Evolutionary conservation across 257 asterid species (phyloP), one percentile per base, ranked within the genome.

Genomic region (Avicennia marina): DNA sequence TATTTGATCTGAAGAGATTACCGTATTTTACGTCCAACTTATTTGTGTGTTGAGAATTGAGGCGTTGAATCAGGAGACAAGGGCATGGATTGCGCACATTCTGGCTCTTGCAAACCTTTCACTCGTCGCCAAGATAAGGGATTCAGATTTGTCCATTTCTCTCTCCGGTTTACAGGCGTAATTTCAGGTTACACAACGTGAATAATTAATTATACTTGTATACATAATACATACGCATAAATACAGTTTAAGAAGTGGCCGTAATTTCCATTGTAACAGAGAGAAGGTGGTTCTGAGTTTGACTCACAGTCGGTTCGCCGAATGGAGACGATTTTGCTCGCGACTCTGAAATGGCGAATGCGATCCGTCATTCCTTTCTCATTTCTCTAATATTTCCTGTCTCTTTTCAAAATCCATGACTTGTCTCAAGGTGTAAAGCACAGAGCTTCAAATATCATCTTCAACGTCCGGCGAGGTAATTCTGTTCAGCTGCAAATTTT

Each of bases 341-440:
- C 74, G 62, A 49, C 74, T 7, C 85, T 81, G 44, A 60, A 64
- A 19, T 81, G 88, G 88, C 70, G 88, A 44, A 71, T 78, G 78
- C 70, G 88, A 32, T 81, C 80, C 7, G 60, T 81, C 56, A 81
- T 85, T 18, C 88, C 88, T 34, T 78, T 81, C 72, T 78, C 88
- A 8, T 81, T 81, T 39, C 82, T 81, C 63, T 66, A 58, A 11
- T 62, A 60, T 61, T 81, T 78, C 48, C 19, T 67, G 53, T 72
- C 86, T n/a, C 21, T 76, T 19, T 51, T 69, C 32, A 17, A 69
- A 1, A 44, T 54, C 41, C 33, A 67, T 4, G 82, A 72, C 68
- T 33, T 73, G 43, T 54, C 52, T 60, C 65, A 38, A 13, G 52
- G 78, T 49, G 74, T 82, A 27, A 64, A 50, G 26, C 57, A 21